These are phyloP conservation scores for Skeletonema grethae DNA, from an alignment of 108 stramenopile species.

Conservation along the genomic window DNA sequence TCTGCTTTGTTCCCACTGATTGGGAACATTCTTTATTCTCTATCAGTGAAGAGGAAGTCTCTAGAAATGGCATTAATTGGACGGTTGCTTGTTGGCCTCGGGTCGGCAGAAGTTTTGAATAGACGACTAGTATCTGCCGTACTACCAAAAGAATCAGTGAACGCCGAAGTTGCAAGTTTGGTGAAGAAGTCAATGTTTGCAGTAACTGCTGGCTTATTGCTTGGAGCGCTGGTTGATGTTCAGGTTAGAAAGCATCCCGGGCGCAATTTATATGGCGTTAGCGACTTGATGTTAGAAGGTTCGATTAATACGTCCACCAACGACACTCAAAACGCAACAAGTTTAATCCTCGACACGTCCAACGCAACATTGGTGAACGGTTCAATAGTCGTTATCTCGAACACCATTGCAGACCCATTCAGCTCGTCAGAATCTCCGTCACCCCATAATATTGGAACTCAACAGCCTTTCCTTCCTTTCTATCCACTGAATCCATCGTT, in stretches of 20 bases:
- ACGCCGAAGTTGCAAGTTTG: slow-evolving; percentile 29
- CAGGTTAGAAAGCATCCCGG: slow-evolving; percentile 11
- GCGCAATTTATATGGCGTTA: background rate
- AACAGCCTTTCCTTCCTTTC: slow-evolving; percentile 26
- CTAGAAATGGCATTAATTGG: slow-evolving; percentile 38
- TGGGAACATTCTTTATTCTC: slow-evolving; percentile 43
- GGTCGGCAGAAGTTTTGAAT: slow-evolving; percentile 34
- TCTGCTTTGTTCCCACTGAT: slow-evolving; percentile 20
- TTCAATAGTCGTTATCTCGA: background rate
- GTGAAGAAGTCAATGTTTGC: slow-evolving; percentile 19
- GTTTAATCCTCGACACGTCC: background rate
- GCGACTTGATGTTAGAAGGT: background rate
- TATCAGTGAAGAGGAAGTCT: slow-evolving; percentile 15
- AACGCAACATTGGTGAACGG: background rate
- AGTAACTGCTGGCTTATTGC: slow-evolving; percentile 23
- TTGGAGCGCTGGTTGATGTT: slow-evolving; percentile 36
- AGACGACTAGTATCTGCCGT: slow-evolving; percentile 24
- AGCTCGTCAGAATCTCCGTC: background rate
- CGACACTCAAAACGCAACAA: background rate
- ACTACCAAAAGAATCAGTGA: slow-evolving; percentile 23
- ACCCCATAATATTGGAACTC: background rate
- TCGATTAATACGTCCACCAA: background rate
- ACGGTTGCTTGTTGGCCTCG: slow-evolving; percentile 43
- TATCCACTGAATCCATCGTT: slow-evolving; percentile 16
- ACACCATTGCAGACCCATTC: slow-evolving; percentile 1